Evolutionary conservation across 495 filamentous ascomycete genomes (phyloP), one percentile per base, ranked within the genome.

Genomic region (Penicillium samsonianum): DNA sequence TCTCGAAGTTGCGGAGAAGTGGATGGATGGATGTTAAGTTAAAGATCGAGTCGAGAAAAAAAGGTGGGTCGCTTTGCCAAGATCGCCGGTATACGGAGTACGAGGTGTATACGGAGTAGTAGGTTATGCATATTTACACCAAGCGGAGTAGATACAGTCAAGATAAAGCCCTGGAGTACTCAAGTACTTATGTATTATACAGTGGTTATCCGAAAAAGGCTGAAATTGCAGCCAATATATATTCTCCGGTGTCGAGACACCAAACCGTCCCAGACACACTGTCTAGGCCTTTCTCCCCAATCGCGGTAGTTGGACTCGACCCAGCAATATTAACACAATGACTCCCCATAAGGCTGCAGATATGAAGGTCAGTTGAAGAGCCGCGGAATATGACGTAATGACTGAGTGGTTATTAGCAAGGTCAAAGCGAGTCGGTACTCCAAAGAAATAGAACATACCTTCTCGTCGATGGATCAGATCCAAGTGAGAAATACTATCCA

Each of bases 341-440:
- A 73, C 59, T 5, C 72, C 80, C 68, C 84, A 70, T n/a, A 79
- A 58, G 1, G 79, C 71, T 10, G 78, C 81, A 12, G 71, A 79
- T 16, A 80, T 12, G 58, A 86, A 86, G 0, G 80, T 85, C 31
- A 79, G 42, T 55, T 80, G 69, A 57, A 88, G 73, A n/a, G 84
- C 73, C 5, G 74, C 70, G 28, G 80, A 80, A 63, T 89, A 89
- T 48, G 85, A 80, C 22, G 68, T 68, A 30, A 87, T 80, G 5
- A 87, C 86, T 61, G 60, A 53, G 5, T 26, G 57, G 47, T 76
- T 52, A n/a, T 70, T 62, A 54, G 71, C 58, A 38, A 47, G 30
- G 25, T 40, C 28, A 14, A 23, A 22, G 11, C 5, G 11, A 33
- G 17, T 11, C 16, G n/a, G 26, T 7, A 19, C 10, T 51, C 26